Percentiles rank a stretch among this genome's conserved stretches.
Evolutionary conservation across 2,329 filamentous ascomycete genomes (phyloP).

Genomic region (Fusarium pseudoanthophilum): DNA sequence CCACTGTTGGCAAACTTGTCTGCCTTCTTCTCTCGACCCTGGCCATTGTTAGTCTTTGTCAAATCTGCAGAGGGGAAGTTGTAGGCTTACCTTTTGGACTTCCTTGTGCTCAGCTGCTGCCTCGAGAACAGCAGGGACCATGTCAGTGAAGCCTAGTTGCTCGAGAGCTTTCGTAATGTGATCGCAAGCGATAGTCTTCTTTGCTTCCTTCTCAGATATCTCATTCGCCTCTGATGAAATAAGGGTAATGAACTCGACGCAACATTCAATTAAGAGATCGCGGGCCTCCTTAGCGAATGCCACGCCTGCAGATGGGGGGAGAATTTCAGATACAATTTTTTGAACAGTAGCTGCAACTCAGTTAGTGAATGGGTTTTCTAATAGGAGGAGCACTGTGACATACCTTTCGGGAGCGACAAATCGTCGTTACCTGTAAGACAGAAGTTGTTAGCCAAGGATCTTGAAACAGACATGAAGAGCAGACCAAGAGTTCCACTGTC

Average conservation of each 20-base stretch:
- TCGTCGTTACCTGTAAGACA: conserved; percentile 67
- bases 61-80: conserved; percentile 32
- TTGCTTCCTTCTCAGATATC: conserved; percentile 97
- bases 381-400: conserved; percentile 13
- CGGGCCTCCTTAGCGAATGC: conserved; percentile 95
- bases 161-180: conserved; percentile 96
- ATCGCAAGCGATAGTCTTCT: conserved; percentile 98
- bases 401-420: conserved; percentile 73
- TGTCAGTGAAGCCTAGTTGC: conserved; percentile 91
- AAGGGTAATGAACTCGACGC: conserved; percentile 98
- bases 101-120: conserved; percentile 94
- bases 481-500: conserved; percentile 38
- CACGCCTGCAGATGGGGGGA: conserved; percentile 78
- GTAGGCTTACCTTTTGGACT: conserved; percentile 79
- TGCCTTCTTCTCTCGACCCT: conserved; percentile 96
- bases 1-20: conserved; percentile 97
- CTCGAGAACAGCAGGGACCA: conserved; percentile 86
- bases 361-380: conserved; percentile 42
- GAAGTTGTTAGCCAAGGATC: conserved; percentile 47
- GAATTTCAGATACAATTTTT: conserved; percentile 93
- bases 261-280: conserved; percentile 96
- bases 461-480: conserved; percentile 3
- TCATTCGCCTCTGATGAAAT: conserved; percentile 99
- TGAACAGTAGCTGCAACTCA: conserved; percentile 70
- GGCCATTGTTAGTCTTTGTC: conserved; percentile 53